A percentile compares a stretch with the other conserved stretches of the same genome.
Conservation (phyloP, 2,329 filamentous ascomycete genomes). For the Phialophora expanda region DNA sequence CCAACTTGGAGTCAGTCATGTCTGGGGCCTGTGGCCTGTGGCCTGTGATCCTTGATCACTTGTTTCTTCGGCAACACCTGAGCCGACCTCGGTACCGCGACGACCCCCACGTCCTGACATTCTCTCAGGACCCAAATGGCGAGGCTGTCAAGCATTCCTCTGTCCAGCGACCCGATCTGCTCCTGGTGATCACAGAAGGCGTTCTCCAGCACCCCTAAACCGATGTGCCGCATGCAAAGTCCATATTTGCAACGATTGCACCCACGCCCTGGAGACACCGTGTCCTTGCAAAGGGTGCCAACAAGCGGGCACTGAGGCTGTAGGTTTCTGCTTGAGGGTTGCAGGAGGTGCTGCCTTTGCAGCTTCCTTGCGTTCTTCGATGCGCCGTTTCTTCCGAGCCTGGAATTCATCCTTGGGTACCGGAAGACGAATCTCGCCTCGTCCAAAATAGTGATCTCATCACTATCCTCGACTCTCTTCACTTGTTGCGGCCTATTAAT, state of each 20-base stretch:
- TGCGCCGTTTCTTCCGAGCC: too few relatives aligned
- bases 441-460: slow-evolving; percentile 86
- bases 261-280: slow-evolving; percentile 38
- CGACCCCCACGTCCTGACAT: slow-evolving; percentile 13
- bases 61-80: slow-evolving; percentile 49
- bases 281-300: slow-evolving; percentile 39
- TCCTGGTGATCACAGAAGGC: slow-evolving; percentile 52
- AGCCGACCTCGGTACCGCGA: slow-evolving; percentile 44
- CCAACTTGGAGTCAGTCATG: too few relatives aligned
- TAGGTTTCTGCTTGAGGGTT: too few relatives aligned
- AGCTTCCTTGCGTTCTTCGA: too few relatives aligned
- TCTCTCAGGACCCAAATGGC: slow-evolving; percentile 46
- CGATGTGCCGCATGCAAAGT: slow-evolving; percentile 55
- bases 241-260: slow-evolving; percentile 54
- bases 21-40: too few relatives aligned
- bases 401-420: too few relatives aligned
- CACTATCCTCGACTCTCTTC: slow-evolving; percentile 85
- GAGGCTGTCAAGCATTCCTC: slow-evolving; percentile 56
- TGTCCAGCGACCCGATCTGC: slow-evolving; percentile 50
- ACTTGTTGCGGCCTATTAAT: slow-evolving; percentile 87
- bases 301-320: too few relatives aligned
- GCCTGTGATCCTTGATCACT: too few relatives aligned
- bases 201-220: slow-evolving; percentile 51
- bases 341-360: too few relatives aligned
- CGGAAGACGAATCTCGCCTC: slow-evolving; percentile 88